Base-by-base conservation (phyloP, 371 early-diverging fungal genomes). In the Mucor racemosus region DNA sequence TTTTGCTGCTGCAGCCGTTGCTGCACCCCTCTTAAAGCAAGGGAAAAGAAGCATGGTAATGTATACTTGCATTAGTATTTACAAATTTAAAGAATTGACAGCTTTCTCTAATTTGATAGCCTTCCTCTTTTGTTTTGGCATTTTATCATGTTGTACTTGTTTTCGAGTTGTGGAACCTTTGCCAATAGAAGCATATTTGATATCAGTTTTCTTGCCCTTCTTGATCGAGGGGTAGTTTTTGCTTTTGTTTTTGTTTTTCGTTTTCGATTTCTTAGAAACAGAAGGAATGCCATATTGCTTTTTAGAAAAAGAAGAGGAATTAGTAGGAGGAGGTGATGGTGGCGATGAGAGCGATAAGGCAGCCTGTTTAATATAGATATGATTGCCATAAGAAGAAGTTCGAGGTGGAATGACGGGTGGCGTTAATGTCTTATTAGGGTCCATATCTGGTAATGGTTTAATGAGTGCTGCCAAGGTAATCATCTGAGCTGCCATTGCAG, bases 391-490 rank as follows among this genome's bases (percentile, higher is more conserved):
- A 8, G 64, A 64, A 35, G 56, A 56, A 34, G 17, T 21, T 17
- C 64, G 38, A 7, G 57, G 57, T 14, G 64, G 64, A 44, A 64
- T 64, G 34, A 64, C 40, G 8, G 64, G 64, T 13, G 53, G 53
- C 14, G 53, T 21, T 14, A 53, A 31, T 53, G 21, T 31, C 33
- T 42, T 41, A 7, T 64, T 31, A 33, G 33, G 11, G 13, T 33
- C 38, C 26, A 39, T 15, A 17, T 17, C 56, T 6, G 64, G 44
- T 8, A 64, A 35, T 9, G 64, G 64, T 21, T 64, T 64, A 35
- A 64, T 64, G 19, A 64, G 33, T 35, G 31, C 17, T 26, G 64
- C 55, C 7, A 64, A 34, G 15, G 38, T 33, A 10, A 56, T 35
- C 64, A 64, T 64, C 35, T 64, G 64, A 8, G 64, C 41, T 19